A percentile compares a stretch with the other conserved stretches of the same genome.
phyloP scores from a whole-genome alignment of 257 asterid species.

The Ilex aquifolium region DNA sequence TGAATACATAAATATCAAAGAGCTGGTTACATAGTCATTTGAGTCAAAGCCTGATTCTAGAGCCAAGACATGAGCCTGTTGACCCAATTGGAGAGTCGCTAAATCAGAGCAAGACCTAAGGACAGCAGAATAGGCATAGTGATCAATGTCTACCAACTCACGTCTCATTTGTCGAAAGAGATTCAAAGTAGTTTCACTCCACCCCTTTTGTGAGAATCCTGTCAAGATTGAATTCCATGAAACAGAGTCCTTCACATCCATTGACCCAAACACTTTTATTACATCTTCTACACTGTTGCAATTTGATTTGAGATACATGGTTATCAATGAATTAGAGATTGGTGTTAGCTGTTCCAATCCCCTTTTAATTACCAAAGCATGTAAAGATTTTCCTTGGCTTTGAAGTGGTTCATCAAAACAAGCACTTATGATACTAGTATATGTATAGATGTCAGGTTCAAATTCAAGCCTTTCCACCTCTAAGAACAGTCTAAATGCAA shows the following conservation, averaged over 20 bases:
- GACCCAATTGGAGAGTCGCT: conserved; percentile 69
- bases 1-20: conserved; percentile 75
- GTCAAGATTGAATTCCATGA: conserved; percentile 82
- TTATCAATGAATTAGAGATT: conserved; percentile 54
- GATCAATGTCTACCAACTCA: conserved; percentile 49
- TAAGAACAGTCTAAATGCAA: conserved; percentile 49
- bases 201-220: conserved; percentile 70
- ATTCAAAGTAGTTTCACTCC: conserved; percentile 54
- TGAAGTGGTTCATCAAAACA: conserved; percentile 31
- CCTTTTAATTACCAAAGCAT: conserved; percentile 55
- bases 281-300: conserved; percentile 46
- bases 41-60: conserved; percentile 50
- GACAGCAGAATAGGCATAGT: conserved; percentile 63
- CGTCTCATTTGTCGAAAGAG: conserved; percentile 48
- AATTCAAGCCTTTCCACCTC: conserved; percentile 52
- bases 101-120: conserved; percentile 81
- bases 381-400: conserved; percentile 57
- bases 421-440: conserved; percentile 54
- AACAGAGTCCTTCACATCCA: conserved; percentile 46
- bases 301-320: conserved; percentile 58
- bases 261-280: conserved; percentile 36
- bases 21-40: conserved; percentile 63
- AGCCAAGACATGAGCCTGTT: conserved; percentile 56
- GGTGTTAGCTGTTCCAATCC: conserved; percentile 59
- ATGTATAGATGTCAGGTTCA: conserved; percentile 63